A percentile compares a stretch with the other conserved stretches of the same genome.
Conservation (phyloP, 192 early-diverging fungal genomes). For the Endogone sp. region DNA sequence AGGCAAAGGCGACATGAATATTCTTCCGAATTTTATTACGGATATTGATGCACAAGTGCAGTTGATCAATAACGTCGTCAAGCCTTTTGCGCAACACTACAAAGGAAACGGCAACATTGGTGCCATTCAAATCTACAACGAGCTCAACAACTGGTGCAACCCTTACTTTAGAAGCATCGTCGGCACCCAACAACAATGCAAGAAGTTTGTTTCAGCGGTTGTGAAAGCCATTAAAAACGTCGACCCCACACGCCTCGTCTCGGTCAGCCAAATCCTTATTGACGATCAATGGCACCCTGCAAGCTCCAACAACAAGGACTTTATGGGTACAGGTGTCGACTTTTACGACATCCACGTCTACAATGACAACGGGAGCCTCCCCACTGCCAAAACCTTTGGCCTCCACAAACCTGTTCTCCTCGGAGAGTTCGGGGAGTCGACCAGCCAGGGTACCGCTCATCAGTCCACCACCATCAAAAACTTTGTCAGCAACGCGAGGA, state of each 20-base stretch:
- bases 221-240: not conserved
- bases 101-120: constrained; percentile 2
- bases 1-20: constrained; percentile 1
- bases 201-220: not conserved
- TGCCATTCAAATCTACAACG: constrained; percentile 4
- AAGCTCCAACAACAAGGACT: not conserved
- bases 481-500: not conserved
- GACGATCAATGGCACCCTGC: not conserved
- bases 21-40: not conserved
- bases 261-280: not conserved
- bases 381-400: not conserved
- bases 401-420: not conserved
- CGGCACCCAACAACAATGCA: not conserved
- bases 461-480: not conserved
- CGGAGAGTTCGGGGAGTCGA: not conserved
- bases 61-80: constrained; percentile 3
- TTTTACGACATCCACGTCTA: constrained; percentile 5
- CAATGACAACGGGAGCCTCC: constrained; percentile 1
- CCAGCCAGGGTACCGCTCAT: not conserved
- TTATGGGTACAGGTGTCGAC: not conserved
- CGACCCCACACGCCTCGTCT: not conserved
- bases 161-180: not conserved
- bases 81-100: not conserved
- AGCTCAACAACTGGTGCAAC: constrained; percentile 6
- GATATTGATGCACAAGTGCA: not conserved